Percentiles rank a stretch among this genome's conserved stretches.
Conservation (phyloP, 1,284 basidiomycete species). For the Salmacisia buchloeana region DNA sequence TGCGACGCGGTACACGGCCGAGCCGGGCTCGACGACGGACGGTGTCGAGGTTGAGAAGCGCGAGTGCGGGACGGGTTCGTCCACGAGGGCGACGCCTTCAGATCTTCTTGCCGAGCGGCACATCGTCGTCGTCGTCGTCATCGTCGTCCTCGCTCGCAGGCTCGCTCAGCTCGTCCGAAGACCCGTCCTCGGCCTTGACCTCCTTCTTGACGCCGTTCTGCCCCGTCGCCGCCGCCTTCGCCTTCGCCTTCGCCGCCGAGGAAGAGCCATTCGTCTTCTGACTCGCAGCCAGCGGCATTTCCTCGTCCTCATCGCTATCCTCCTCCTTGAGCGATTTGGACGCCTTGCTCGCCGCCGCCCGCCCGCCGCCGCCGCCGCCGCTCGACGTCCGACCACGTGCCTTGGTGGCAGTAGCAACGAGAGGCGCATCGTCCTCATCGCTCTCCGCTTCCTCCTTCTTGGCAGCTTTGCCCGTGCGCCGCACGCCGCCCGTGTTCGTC, state of each 20-base stretch:
- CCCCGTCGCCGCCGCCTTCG: background rate
- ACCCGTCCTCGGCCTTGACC: background rate
- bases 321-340: background rate
- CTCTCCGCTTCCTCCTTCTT: slow-evolving; percentile 20
- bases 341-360: background rate
- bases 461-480: slow-evolving; percentile 17
- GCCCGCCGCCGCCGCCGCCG: background rate
- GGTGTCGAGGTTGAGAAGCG: too few species aligned
- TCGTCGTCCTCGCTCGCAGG: background rate
- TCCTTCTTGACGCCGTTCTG: background rate
- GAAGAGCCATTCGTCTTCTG: background rate
- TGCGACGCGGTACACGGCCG: too few species aligned
- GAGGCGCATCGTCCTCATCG: slow-evolving; percentile 18
- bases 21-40: too few species aligned
- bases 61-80: too few species aligned
- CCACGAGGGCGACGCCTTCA: too few species aligned
- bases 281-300: slow-evolving; percentile 4
- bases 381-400: background rate
- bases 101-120: slow-evolving; percentile 7
- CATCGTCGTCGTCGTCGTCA: slow-evolving; percentile 1
- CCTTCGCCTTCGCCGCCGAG: background rate
- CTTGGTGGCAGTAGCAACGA: background rate
- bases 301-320: slow-evolving; percentile 22
- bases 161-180: too few species aligned
- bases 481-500: slow-evolving; percentile 17